Evolutionary conservation across 768 basidiomycete genomes (phyloP), one percentile per base, ranked within the genome.

Genomic region (Termitomyces sp.): DNA sequence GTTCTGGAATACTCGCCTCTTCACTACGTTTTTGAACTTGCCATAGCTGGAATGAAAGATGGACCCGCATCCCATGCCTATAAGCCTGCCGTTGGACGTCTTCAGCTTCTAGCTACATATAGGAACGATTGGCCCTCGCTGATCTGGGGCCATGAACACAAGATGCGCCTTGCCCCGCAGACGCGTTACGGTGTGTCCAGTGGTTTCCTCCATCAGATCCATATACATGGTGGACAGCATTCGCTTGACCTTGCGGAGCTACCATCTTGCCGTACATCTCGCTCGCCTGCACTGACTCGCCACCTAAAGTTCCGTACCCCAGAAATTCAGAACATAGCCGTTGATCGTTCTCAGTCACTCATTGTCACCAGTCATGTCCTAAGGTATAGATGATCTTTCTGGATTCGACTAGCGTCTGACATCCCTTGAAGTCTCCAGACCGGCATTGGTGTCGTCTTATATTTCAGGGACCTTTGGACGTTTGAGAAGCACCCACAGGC

Each of bases 401-500:
- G n/a, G 29, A 34, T 31, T 56, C 37, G 14, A 14, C 31, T 57
- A 54, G 20, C 45, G 60, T 48, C 57, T 60, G 20, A 58, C 31
- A 20, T 17, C 11, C 6, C 9, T 7, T 54, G 37, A 64, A 77
- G 75, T 15, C 73, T 74, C 45, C 72, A 78, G 62, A 76, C 73
- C 62, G 79, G 79, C 34, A 71, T 79, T 52, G 73, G 73, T 29
- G 68, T 83, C 11, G 77, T 79, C 48, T 67, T 87, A 64, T 83
- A 83, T 63, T 77, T 87, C 60, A 81, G 83, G 61, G 76, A 85
- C 67, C 70, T 86, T 55, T 81, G 80, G 75, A 75, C 75, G n/a
- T 84, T 83, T 60, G 80, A 77, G 59, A 83, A 83, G 66, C 85
- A 87, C 66, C 74, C 79, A 36, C 73, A 71, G 54, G 80, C 83